Base-by-base conservation (phyloP, 768 basidiomycete species). In the Lactarius sanguifluus region DNA sequence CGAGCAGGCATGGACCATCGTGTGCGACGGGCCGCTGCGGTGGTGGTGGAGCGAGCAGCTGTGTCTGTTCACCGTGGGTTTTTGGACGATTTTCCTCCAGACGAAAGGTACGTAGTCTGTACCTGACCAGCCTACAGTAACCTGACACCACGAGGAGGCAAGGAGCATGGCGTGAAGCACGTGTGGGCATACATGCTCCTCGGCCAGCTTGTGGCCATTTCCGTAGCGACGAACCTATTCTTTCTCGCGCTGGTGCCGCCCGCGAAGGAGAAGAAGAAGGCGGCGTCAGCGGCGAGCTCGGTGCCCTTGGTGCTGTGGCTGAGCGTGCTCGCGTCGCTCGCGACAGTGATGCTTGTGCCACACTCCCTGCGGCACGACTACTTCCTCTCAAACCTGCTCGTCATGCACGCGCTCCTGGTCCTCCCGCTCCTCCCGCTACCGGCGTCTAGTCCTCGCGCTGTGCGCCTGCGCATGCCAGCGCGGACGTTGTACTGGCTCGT, bases 1-100 rank as follows among this genome's bases (percentile, higher is more conserved):
- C 69, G 83, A 87, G 72, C 81, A 89, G 74, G 86, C 87, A 2
- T 82, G 81, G 81, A 61, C 66, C 2, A 70, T 72, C 59, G 81
- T 83, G 16, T 64, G 62, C 25, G 74, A 41, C 25, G 79, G 80
- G 36, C 75, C 78, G 0, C 65, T 80, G 54, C 84, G 82, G 57
- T 89, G 87, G 87, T 89, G 87, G 88, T 88, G 87, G 85, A 85
- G 83, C 68, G 83, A 87, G 73, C 85, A 87, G 71, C 74, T 88
- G 16, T 87, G 85, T 72, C 70, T 85, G 25, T 87, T 81, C 76
- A 86, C 87, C 5, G 82, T 80, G 7, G 84, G 85, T 1, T 76
- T 80, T 18, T 85, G 85, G 82, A 85, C 85, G 0, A 73, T 83
- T 1, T 81, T 86, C 65, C 71, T 88, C 1, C 75, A 76, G 16